phyloP scores from a whole-genome alignment of 2,329 filamentous ascomycete species.

The Ceratocystis papillata region DNA sequence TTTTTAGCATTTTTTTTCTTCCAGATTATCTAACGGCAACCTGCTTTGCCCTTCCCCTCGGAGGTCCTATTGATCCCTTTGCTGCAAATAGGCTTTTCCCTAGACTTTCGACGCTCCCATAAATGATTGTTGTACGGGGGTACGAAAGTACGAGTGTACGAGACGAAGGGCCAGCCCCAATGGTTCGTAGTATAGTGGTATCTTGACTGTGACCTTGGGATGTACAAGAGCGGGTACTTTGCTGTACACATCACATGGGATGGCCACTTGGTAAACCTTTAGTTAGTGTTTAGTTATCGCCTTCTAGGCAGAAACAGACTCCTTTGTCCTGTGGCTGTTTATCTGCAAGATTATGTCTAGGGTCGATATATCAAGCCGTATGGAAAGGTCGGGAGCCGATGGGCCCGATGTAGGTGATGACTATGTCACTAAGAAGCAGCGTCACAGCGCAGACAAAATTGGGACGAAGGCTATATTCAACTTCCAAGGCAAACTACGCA shows the following conservation, averaged over 20 bases:
- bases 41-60: background rate
- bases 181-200: background rate
- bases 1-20: background rate
- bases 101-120: background rate
- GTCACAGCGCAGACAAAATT: background rate
- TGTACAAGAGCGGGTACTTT: slow-evolving; percentile 1
- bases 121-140: background rate
- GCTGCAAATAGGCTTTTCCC: background rate
- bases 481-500: background rate
- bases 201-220: background rate
- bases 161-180: background rate
- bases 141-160: background rate
- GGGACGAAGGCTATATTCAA: background rate
- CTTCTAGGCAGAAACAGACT: no score
- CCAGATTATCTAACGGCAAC: no score
- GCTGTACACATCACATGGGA: background rate
- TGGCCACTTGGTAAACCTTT: background rate
- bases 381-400: background rate
- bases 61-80: slow-evolving; percentile 10
- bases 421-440: background rate
- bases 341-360: no score
- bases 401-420: background rate
- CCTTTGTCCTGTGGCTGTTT: no score
- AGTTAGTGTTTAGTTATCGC: no score
- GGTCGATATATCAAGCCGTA: background rate